Percentiles rank a stretch among this genome's conserved stretches.
These are phyloP conservation scores for Penicillium hesseltinei DNA, from an alignment of 2,329 filamentous ascomycete species.

Conservation along the genomic window DNA sequence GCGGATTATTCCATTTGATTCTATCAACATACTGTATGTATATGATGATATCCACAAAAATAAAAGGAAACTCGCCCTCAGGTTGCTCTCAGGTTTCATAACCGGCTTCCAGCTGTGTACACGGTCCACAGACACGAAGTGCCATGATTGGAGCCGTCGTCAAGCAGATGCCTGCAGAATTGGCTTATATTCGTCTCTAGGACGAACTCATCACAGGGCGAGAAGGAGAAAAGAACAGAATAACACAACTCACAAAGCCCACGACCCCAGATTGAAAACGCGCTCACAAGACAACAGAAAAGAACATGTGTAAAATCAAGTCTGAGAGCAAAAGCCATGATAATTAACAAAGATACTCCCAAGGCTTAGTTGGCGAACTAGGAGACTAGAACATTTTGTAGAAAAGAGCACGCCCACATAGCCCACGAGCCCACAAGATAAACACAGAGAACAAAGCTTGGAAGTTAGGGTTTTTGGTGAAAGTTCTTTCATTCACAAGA, in stretches of 20 bases:
- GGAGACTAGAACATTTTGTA: not conserved
- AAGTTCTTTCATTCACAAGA: not conserved
- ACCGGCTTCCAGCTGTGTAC: conserved; percentile 4
- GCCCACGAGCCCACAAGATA: too few relatives aligned
- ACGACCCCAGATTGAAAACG: not conserved
- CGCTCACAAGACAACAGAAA: not conserved
- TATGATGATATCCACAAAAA: not conserved
- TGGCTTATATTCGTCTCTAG: conserved; percentile 8
- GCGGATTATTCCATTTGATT: not conserved
- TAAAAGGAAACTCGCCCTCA: conserved; percentile 7
- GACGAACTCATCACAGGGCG: conserved; percentile 11
- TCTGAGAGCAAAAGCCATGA: not conserved
- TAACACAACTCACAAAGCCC: not conserved
- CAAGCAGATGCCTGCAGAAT: conserved; percentile 10
- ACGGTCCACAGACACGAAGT: not conserved
- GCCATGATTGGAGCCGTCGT: not conserved
- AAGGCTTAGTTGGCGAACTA: not conserved
- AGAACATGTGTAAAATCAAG: not conserved
- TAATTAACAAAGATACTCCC: too few relatives aligned
- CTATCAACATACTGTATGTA: not conserved
- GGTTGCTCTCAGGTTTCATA: conserved; percentile 10
- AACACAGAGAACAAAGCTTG: not conserved
- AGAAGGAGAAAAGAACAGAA: not conserved
- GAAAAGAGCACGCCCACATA: not conserved
- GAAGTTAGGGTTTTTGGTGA: not conserved